Evolutionary conservation across 164 flowering plant genomes (phyloP).

Genomic region (Berberis vulgaris): DNA sequence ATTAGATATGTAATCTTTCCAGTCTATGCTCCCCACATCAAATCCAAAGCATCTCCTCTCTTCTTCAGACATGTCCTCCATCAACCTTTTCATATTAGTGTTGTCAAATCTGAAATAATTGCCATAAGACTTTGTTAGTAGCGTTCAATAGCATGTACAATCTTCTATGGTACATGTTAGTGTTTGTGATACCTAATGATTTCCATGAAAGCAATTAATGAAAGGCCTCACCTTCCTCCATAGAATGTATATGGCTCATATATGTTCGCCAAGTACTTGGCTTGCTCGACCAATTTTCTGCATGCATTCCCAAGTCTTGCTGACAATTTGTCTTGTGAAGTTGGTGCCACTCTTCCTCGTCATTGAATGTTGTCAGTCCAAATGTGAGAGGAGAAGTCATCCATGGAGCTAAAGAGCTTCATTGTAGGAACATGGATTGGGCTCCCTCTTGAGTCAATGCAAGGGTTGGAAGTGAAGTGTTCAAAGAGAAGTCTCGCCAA

Average conservation of each 20-base stretch:
- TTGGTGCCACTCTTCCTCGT: not conserved
- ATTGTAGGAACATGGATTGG: conserved; percentile 57
- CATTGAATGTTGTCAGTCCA: conserved; percentile 43
- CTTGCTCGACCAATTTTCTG: conserved; percentile 66
- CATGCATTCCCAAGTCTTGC: conserved; percentile 39
- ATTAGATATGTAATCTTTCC: conserved; percentile 82
- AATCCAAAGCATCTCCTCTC: conserved; percentile 63
- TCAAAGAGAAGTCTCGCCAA: conserved; percentile 44
- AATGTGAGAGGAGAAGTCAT: conserved; percentile 67
- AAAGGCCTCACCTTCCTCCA: conserved; percentile 29
- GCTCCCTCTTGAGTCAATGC: conserved; percentile 53
- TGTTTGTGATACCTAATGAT: not conserved
- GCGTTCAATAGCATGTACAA: no score
- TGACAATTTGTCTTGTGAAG: conserved; percentile 25
- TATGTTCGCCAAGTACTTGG: conserved; percentile 64
- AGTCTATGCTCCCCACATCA: conserved; percentile 72
- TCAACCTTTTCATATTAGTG: conserved; percentile 45
- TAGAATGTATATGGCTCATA: conserved; percentile 52
- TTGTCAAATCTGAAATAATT: conserved; percentile 34
- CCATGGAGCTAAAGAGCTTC: conserved; percentile 68
- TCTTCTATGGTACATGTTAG: no score
- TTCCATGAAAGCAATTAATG: not conserved
- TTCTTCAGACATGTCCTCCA: conserved; percentile 74
- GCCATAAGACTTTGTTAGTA: not conserved
- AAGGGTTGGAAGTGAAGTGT: conserved; percentile 59